phyloP scores from a whole-genome alignment of 352 stramenopile species.

The Pythium catenulatum region DNA sequence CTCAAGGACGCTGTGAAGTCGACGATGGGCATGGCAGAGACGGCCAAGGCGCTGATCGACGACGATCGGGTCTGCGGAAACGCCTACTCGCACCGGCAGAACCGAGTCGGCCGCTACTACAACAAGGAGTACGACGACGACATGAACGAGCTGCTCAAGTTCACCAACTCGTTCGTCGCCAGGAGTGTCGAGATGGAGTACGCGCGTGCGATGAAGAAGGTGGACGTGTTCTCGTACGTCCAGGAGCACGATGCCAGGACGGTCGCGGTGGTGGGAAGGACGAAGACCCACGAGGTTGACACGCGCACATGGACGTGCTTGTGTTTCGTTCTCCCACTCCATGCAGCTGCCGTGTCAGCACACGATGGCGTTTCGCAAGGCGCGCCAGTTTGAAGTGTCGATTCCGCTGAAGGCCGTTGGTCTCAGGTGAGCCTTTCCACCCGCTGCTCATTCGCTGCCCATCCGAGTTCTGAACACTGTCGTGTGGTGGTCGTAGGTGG shows the following conservation, averaged over 20 bases:
- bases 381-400: not conserved
- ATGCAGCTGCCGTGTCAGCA: not conserved
- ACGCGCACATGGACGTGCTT: not conserved
- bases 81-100: not conserved
- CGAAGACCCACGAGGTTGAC: not conserved
- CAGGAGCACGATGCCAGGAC: too few species aligned
- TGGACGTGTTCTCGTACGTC: not conserved
- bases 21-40: not conserved
- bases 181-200: constrained; percentile 31
- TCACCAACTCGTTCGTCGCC: constrained; percentile 50
- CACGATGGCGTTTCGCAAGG: not conserved
- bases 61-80: not conserved
- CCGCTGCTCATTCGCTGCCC: not conserved
- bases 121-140: constrained; percentile 55
- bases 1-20: not conserved
- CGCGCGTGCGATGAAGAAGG: not conserved
- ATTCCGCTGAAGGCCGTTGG: not conserved
- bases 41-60: not conserved
- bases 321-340: not conserved
- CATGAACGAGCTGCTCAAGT: constrained; percentile 41
- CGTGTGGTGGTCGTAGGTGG: too few species aligned
- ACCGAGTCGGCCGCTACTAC: not conserved
- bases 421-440: not conserved
- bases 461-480: too few species aligned
- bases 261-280: not conserved